Base-by-base conservation (phyloP, 345 rosid genomes). In the Boechera retrofracta region DNA sequence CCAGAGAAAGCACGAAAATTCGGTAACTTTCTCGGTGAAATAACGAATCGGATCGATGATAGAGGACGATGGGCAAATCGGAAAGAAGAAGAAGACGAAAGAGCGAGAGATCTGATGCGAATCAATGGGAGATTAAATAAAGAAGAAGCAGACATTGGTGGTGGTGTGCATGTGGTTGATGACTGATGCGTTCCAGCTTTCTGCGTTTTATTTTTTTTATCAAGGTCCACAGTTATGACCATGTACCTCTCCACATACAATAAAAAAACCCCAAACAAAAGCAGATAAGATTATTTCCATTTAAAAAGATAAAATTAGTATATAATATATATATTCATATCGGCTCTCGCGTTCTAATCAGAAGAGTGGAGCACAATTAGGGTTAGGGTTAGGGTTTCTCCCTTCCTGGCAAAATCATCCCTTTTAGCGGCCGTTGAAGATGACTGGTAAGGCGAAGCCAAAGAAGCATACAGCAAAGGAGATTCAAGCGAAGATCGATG, bases 391-490 rank as follows among this genome's bases (percentile, higher is more conserved):
- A 52, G 75, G 80, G 75, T 7, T 62, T 63, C 47, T 69, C 80
- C 71, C 71, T 64, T 52, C 63, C 69, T 63, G 44, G 53, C 28
- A 7, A 26, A 15, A 21, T 10, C 58, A 24, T 38, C 5, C 61
- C 69, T 62, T 70, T n/a, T 2, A 11, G 63, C 72, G 68, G 70
- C 71, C 64, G 38, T 16, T 32, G 82, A 74, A 16, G 59, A 91
- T 91, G 95, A 91, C 97, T 0, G 97, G 97, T 6, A 94, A 94
- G 88, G 97, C 98, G 18, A 92, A 94, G 92, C 98, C 98, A 13
- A 94, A 94, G 95, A 94, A 94, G 92, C 98, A 94, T 82, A 92
- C 98, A 42, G 97, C 98, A 56, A 94, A 94, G 85, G 98, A 92
- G 87, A 82, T 94, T 77, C 87, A 89, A 7, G 78, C 94, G 13